Percentiles rank a stretch among this genome's conserved stretches.
Conservation (phyloP, 495 filamentous ascomycete genomes). For the Lentithecium fluviatile region DNA sequence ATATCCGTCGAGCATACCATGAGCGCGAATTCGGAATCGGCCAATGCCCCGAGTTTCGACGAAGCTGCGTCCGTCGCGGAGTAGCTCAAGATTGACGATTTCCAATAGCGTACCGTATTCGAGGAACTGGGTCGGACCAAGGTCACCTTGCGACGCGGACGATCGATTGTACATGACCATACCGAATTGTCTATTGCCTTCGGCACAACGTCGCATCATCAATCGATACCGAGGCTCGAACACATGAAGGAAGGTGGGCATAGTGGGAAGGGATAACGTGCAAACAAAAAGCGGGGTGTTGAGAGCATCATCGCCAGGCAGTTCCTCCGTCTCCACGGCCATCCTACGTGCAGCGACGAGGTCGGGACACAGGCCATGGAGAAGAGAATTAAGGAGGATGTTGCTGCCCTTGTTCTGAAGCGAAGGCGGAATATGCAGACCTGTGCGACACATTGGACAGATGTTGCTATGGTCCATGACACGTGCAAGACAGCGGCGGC, state of each 20-base stretch:
- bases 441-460: conserved; percentile 76
- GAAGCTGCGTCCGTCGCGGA: conserved; percentile 77
- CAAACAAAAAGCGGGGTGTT: conserved; percentile 77
- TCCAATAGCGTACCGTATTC: conserved; percentile 75
- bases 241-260: conserved; percentile 84
- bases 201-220: conserved; percentile 78
- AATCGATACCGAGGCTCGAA: conserved; percentile 88
- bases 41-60: conserved; percentile 72
- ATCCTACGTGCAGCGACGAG: conserved; percentile 57
- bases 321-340: conserved; percentile 53
- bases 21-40: conserved; percentile 68
- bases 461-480: conserved; percentile 71
- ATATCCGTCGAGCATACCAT: conserved; percentile 71
- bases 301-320: conserved; percentile 52
- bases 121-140: conserved; percentile 61
- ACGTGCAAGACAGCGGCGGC: conserved; percentile 71
- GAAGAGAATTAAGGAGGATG: conserved; percentile 56
- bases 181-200: conserved; percentile 72
- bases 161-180: conserved; percentile 73
- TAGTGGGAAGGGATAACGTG: conserved; percentile 73
- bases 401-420: conserved; percentile 60
- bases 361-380: conserved; percentile 66
- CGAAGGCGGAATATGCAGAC: conserved; percentile 60
- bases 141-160: conserved; percentile 54
- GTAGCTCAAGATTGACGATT: conserved; percentile 67